Evolutionary conservation across 2,329 filamentous ascomycete genomes (phyloP).

Genomic region (Cytospora schulzeri): DNA sequence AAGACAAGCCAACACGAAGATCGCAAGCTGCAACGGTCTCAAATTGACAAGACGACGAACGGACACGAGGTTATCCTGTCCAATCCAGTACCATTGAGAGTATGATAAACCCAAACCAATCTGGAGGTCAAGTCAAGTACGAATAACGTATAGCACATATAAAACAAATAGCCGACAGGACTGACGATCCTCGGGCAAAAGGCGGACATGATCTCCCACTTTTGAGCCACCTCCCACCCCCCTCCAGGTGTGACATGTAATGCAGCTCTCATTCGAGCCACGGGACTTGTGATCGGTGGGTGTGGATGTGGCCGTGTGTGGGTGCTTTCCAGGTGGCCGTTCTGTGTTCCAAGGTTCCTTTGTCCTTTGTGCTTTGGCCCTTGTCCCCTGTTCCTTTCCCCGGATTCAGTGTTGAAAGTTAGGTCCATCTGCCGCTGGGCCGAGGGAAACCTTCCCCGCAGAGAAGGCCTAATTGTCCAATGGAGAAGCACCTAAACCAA

Average conservation of each 20-base stretch:
- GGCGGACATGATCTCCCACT: not conserved
- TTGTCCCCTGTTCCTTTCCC: not conserved
- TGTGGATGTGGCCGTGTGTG: too few relatives aligned
- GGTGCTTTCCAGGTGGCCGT: not conserved
- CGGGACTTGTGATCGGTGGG: too few relatives aligned
- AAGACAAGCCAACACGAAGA: not conserved
- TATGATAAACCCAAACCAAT: too few relatives aligned
- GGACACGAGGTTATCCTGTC: not conserved
- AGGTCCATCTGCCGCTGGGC: not conserved
- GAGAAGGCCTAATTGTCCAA: not conserved
- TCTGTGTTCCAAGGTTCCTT: not conserved
- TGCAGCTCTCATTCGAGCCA: not conserved
- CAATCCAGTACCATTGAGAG: not conserved
- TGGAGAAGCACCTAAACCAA: too few relatives aligned
- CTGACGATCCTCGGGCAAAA: conserved; percentile 15
- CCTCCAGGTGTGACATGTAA: not conserved
- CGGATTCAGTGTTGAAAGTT: not conserved
- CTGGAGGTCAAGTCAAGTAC: too few relatives aligned
- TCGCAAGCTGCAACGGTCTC: not conserved
- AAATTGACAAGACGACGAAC: not conserved
- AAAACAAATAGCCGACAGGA: not conserved
- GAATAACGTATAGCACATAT: not conserved
- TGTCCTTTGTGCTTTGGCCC: not conserved
- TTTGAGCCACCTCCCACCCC: too few relatives aligned
- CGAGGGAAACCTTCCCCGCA: not conserved